phyloP scores from a whole-genome alignment of 164 flowering plant species.

The Tetracentron sinense region DNA sequence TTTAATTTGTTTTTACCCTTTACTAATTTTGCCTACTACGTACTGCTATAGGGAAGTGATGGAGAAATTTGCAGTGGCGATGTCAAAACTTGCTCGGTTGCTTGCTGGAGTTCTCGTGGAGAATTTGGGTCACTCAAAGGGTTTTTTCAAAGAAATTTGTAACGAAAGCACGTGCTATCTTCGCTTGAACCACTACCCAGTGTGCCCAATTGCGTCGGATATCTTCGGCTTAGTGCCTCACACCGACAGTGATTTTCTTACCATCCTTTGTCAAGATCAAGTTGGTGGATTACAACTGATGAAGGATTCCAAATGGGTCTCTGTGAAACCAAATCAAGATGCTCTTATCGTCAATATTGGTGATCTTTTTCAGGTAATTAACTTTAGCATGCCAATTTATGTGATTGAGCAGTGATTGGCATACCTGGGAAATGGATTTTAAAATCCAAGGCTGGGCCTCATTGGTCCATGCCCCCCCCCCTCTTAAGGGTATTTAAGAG shows the following conservation, averaged over 20 bases:
- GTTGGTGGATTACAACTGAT: conserved; percentile 77
- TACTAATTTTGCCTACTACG: too few species aligned
- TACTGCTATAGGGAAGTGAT: conserved; percentile 46
- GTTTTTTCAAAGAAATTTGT: conserved; percentile 34
- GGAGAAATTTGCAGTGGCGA: conserved; percentile 48
- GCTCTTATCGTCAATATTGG: conserved; percentile 82
- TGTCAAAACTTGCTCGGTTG: conserved; percentile 53
- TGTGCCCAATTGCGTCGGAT: conserved; percentile 44
- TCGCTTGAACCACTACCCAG: conserved; percentile 66
- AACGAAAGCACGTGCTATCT: conserved; percentile 56
- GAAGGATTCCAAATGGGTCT: conserved; percentile 73
- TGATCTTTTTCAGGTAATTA: conserved; percentile 72
- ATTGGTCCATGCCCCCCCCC: too few species aligned
- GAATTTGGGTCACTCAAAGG: conserved; percentile 37
- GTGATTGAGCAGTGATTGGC: too few species aligned
- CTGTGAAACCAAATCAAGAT: conserved; percentile 58
- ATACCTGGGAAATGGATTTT: too few species aligned
- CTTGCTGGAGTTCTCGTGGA: conserved; percentile 51
- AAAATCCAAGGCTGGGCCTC: too few species aligned
- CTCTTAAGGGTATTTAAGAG: too few species aligned
- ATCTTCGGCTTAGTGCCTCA: conserved; percentile 67
- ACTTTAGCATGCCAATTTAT: too few species aligned
- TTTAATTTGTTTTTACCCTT: too few species aligned
- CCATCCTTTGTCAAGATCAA: conserved; percentile 68
- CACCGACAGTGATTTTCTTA: conserved; percentile 79